Evolutionary conservation across 177 flowering plant species (phyloP).

Genomic region (Telopea speciosissima): DNA sequence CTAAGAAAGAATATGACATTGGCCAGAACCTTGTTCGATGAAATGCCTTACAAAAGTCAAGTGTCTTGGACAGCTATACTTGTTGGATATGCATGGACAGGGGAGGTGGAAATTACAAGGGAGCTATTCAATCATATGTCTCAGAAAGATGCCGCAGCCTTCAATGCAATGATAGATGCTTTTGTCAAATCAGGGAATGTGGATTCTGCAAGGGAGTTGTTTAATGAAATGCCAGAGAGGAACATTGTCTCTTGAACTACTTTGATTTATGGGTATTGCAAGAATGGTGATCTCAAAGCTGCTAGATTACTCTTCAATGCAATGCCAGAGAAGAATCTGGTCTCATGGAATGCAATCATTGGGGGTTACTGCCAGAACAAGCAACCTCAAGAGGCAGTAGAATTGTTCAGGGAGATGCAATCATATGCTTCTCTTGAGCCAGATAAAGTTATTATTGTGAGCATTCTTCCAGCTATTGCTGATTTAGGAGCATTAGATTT

Average conservation of each 20-base stretch:
- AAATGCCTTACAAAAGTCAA: constrained; percentile 51
- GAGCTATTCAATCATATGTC: constrained; percentile 50
- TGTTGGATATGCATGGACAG: constrained; percentile 51
- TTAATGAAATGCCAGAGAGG: constrained; percentile 47
- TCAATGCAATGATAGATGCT: constrained; percentile 59
- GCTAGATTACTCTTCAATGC: constrained; percentile 57
- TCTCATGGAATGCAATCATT: constrained; percentile 80
- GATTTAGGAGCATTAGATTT: constrained; percentile 59
- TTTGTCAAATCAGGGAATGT: constrained; percentile 54
- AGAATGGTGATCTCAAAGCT: constrained; percentile 34
- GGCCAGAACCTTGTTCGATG: constrained; percentile 57
- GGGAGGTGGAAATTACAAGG: constrained; percentile 41
- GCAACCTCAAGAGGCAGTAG: constrained; percentile 46
- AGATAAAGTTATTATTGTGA: constrained; percentile 56
- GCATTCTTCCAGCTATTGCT: constrained; percentile 65
- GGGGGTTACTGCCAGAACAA: constrained; percentile 61
- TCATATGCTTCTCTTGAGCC: constrained; percentile 37
- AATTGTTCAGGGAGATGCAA: constrained; percentile 49
- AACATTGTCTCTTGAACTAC: constrained; percentile 75
- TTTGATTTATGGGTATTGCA: constrained; percentile 67
- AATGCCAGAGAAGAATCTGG: constrained; percentile 64
- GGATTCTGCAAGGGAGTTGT: constrained; percentile 41
- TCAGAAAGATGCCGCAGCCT: constrained; percentile 44
- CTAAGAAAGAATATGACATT: constrained; percentile 25
- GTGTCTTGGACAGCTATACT: constrained; percentile 73